Evolutionary conservation across 2,329 filamentous ascomycete genomes (phyloP).

Genomic region (Corniculantispora saksenae): DNA sequence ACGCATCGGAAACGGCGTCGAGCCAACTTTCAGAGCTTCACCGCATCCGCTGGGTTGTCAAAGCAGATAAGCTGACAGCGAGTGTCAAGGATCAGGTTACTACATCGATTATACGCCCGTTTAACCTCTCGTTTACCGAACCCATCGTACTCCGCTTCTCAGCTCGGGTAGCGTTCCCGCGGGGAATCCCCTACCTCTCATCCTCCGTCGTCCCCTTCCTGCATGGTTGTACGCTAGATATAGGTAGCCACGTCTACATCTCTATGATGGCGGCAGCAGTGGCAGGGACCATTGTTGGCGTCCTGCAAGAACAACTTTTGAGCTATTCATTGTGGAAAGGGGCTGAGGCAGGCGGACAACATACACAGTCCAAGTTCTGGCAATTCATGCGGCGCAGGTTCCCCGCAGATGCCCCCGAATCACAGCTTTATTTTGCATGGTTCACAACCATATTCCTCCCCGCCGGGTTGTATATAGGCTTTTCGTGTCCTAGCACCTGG

Average conservation of each 20-base stretch:
- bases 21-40: constrained; percentile 24
- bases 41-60: constrained; percentile 78
- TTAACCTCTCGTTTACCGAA: constrained; percentile 74
- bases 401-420: constrained; percentile 65
- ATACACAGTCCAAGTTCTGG: constrained; percentile 42
- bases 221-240: constrained; percentile 65
- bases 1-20: too few relatives aligned
- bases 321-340: constrained; percentile 41
- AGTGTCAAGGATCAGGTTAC: constrained; percentile 69
- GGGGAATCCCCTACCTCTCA: constrained; percentile 85
- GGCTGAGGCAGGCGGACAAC: constrained; percentile 24
- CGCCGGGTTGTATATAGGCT: constrained; percentile 65
- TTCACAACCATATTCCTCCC: constrained; percentile 75
- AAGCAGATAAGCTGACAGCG: constrained; percentile 73
- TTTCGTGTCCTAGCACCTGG: constrained; percentile 29
- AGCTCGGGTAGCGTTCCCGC: constrained; percentile 85
- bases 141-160: constrained; percentile 84
- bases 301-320: constrained; percentile 71
- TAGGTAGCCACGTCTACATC: constrained; percentile 70
- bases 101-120: constrained; percentile 75
- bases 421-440: constrained; percentile 81
- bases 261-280: constrained; percentile 69
- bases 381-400: constrained; percentile 47
- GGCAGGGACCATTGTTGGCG: constrained; percentile 67
- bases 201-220: constrained; percentile 80